Base-by-base conservation (phyloP, 108 stramenopile species). In the Nannochloropsis oceanica region DNA sequence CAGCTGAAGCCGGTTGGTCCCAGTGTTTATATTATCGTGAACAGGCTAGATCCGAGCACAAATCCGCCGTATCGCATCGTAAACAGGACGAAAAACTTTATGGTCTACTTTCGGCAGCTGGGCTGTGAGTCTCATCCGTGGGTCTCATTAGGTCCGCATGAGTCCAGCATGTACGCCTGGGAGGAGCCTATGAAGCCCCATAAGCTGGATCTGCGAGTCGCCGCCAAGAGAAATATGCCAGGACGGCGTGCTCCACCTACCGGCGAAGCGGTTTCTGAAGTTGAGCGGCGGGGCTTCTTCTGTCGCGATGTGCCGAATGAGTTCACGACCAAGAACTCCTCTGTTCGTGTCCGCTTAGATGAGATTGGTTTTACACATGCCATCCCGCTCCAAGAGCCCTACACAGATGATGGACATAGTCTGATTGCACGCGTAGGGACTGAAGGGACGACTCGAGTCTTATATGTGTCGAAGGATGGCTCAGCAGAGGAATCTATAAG, bases 141-240 rank as follows among this genome's bases (percentile, higher is more conserved):
- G 34, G 25, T 18, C 44, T 43, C 25, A 10, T 83, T 44, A 25
- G 42, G 25, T 43, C 43, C 44, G 42, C 34, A 73, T n/a, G 59
- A 73, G n/a, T 73, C 59, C 18, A 73, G 25, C 42, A 85, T 84
- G 8, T 88, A 88, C 44, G 80, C 79, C 22, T 88, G 87, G 87
- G 87, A 88, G 44, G 88, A 89, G 85, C 88, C 88, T 26, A 22
- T 89, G n/a, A 43, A 85, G 26, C 81, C 85, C 22, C 85, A 43
- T 26, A 83, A 83, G 83, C 83, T 83, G 20, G 44, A 42, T 27
- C 10, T 83, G 20, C n/a, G 44, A 10, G 25, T 80, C 80, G 80
- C 59, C n/a, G 22, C 9, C n/a, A 73, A 10, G 59, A 18, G 10
- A 9, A n/a, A 10, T 0, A 73, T 73, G 59, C 59, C n/a, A 9